Evolutionary conservation across 352 stramenopile genomes (phyloP).

Genomic region (Phytophthora syringae): DNA sequence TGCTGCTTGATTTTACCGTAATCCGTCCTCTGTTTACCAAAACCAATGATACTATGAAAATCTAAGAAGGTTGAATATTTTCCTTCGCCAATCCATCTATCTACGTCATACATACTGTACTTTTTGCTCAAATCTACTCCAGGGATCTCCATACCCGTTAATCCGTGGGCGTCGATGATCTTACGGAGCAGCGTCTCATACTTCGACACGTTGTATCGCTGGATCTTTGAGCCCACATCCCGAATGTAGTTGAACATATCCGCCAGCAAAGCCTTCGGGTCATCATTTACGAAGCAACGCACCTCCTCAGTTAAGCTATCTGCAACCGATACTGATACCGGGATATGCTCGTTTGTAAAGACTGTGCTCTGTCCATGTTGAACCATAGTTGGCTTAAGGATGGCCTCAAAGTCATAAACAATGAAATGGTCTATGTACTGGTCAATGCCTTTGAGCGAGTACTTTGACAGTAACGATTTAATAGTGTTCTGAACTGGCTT

Average conservation of each 20-base stretch:
- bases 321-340: neutral
- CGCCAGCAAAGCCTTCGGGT: neutral
- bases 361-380: neutral
- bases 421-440: constrained; percentile 16
- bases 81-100: constrained; percentile 2
- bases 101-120: neutral
- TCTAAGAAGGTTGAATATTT: constrained; percentile 12
- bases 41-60: constrained; percentile 6
- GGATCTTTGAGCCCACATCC: neutral
- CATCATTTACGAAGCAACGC: constrained; percentile 4
- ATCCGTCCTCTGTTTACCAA: no score
- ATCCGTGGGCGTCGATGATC: no score
- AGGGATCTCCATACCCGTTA: constrained; percentile 9
- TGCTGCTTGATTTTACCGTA: no score
- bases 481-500: no score
- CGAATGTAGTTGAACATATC: constrained; percentile 7
- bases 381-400: neutral
- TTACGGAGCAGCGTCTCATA: no score
- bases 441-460: neutral
- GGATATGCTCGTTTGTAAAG: neutral
- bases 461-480: neutral
- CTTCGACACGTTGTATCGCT: constrained; percentile 7
- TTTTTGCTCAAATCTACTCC: neutral
- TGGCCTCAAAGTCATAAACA: no score
- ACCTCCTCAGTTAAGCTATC: constrained; percentile 7